Evolutionary conservation across 192 early-diverging fungal genomes (phyloP), one percentile per base, ranked within the genome.

Genomic region (Kappamyces sp.): DNA sequence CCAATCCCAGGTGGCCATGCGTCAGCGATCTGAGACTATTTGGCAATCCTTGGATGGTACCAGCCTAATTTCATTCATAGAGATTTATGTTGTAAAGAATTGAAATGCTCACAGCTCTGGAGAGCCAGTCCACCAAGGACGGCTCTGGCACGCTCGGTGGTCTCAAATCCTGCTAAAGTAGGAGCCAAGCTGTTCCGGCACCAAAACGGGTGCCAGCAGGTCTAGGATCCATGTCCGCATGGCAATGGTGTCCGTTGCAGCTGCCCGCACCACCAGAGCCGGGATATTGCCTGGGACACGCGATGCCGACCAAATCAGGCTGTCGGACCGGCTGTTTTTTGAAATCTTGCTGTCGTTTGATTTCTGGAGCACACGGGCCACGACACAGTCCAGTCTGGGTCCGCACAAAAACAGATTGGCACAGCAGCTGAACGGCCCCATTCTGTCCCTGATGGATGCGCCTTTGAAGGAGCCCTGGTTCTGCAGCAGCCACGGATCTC

Each of bases 341-440:
- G 46, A 36, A 59, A 40, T 59, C 33, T 35, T 35, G 7, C 9
- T 41, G 31, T 31, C 41, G 36, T 23, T 57, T 23, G 32, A 36
- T 7, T 57, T n/a, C 38, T 2, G 36, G 7, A 47, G 42, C 13
- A 40, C 49, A 47, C 13, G 23, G 12, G n/a, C 23, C 5, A 60
- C 41, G n/a, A 62, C 10, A 12, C 23, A 44, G 12, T 50, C 9
- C 6, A 63, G 6, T 4, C 61, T 35, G 12, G 72, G 73, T 8
- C 82, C 84, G 57, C 84, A 66, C 43, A 88, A 64, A 49, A 85
- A 77, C 2, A 88, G 55, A 23, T 79, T 84, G 7, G 80, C 84
- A 61, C 80, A 85, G 42, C 83, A 84, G 5, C 75, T 71, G 49
- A 84, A 84, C 1, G 76, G 77, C 36, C 66, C 62, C 42, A 88